A percentile compares a stretch with the other conserved stretches of the same genome.
phyloP scores from a whole-genome alignment of 1,284 basidiomycete species.

The Microbotryum silenes-acaulis region DNA sequence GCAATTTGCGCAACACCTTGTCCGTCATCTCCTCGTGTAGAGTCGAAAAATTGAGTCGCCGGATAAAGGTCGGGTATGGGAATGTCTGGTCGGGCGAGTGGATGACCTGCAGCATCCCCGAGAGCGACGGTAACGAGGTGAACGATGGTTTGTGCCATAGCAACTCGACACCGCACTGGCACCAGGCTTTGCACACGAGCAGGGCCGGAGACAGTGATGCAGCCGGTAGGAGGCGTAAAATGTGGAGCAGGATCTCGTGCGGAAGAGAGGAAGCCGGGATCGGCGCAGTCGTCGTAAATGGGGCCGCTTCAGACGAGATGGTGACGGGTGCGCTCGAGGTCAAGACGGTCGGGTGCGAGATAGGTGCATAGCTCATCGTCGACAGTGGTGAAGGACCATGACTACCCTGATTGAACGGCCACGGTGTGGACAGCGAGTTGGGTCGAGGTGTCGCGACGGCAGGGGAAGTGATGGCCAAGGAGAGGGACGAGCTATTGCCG shows the following conservation, averaged over 20 bases:
- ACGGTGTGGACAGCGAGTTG: constrained; percentile 12
- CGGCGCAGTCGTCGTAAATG: neutral
- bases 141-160: constrained; percentile 90
- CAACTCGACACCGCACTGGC: constrained; percentile 87
- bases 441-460: constrained; percentile 32
- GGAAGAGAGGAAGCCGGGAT: constrained; percentile 51
- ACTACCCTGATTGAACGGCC: constrained; percentile 25
- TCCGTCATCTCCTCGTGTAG: constrained; percentile 68
- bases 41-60: constrained; percentile 79
- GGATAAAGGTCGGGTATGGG: constrained; percentile 78
- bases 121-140: constrained; percentile 59
- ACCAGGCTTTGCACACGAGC: constrained; percentile 85
- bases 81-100: constrained; percentile 58
- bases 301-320: neutral
- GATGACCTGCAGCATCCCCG: constrained; percentile 67
- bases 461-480: constrained; percentile 14
- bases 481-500: constrained; percentile 6
- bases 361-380: neutral
- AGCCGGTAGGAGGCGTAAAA: constrained; percentile 73
- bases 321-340: neutral
- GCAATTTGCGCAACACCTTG: constrained; percentile 64
- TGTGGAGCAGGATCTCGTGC: constrained; percentile 86
- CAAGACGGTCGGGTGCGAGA: neutral
- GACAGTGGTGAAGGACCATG: neutral
- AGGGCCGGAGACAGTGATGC: constrained; percentile 62